Evolutionary conservation across 192 early-diverging fungal genomes (phyloP).

Genomic region (Backusella morwellensis): DNA sequence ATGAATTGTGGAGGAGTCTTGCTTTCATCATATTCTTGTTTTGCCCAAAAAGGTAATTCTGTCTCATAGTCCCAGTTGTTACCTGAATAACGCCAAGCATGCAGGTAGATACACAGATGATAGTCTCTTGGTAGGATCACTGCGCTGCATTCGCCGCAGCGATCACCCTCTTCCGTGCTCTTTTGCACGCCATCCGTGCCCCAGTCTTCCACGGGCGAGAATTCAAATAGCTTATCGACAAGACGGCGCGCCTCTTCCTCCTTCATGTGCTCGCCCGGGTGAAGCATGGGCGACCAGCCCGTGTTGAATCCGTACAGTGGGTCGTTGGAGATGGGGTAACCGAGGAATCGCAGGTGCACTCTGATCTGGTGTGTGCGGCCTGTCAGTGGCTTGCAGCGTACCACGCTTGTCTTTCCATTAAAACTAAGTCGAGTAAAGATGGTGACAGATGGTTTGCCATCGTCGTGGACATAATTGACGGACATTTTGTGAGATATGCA

Average conservation of each 20-base stretch:
- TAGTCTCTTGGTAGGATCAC: conserved; percentile 66
- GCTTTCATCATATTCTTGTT: conserved; percentile 36
- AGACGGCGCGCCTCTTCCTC: conserved; percentile 13
- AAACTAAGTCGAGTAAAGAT: conserved; percentile 65
- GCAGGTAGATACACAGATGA: conserved; percentile 85
- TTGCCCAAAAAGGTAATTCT: conserved; percentile 78
- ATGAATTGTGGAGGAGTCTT: background rate
- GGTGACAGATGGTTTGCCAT: conserved; percentile 84
- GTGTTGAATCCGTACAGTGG: conserved; percentile 77
- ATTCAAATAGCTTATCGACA: conserved; percentile 26
- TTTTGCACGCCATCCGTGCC: background rate
- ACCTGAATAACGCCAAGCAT: conserved; percentile 82
- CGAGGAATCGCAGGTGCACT: conserved; percentile 92
- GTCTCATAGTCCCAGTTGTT: conserved; percentile 80
- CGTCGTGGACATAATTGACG: conserved; percentile 78
- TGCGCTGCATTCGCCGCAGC: conserved; percentile 58
- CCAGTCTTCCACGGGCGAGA: conserved; percentile 10
- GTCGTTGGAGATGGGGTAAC: conserved; percentile 93
- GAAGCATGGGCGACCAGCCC: conserved; percentile 19
- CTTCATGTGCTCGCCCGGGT: conserved; percentile 13
- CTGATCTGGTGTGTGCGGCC: conserved; percentile 98
- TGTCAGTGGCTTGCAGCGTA: conserved; percentile 80
- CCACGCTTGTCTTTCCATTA: conserved; percentile 71
- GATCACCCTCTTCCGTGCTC: background rate
- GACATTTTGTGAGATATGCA: conserved; percentile 85